phyloP scores from a whole-genome alignment of 2,329 filamentous ascomycete genomes.

The Exophiala sp. region DNA sequence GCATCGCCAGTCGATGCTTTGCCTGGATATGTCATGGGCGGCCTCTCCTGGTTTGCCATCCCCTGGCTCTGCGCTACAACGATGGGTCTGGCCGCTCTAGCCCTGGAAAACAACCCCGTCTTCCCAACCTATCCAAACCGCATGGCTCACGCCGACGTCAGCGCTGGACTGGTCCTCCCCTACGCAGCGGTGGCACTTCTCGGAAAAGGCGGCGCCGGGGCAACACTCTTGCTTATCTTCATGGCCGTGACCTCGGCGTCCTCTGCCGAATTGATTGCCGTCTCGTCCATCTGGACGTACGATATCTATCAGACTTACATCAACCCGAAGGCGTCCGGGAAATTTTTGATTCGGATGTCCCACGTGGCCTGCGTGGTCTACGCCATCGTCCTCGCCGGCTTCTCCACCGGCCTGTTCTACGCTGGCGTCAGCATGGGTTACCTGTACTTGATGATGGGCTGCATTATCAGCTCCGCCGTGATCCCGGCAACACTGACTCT shows the following conservation, averaged over 20 bases:
- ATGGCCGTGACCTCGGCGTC: constrained; percentile 85
- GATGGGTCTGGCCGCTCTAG: constrained; percentile 75
- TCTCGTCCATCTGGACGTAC: constrained; percentile 82
- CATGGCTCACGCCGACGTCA: constrained; percentile 68
- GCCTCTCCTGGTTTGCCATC: constrained; percentile 86
- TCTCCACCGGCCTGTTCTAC: constrained; percentile 69
- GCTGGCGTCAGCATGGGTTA: constrained; percentile 73
- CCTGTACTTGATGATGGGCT: constrained; percentile 83
- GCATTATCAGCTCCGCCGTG: constrained; percentile 79
- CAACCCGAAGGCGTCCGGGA: constrained; percentile 68
- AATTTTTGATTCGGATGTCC: constrained; percentile 70
- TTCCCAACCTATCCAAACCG: constrained; percentile 58
- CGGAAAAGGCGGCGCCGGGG: constrained; percentile 72
- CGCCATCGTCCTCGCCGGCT: constrained; percentile 68
- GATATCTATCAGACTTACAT: constrained; percentile 85
- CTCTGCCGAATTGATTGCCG: constrained; percentile 77
- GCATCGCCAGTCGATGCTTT: constrained; percentile 78
- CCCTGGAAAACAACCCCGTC: constrained; percentile 63
- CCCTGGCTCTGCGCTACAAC: constrained; percentile 86
- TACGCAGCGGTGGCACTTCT: constrained; percentile 79
- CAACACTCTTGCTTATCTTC: constrained; percentile 74
- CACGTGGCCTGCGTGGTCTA: constrained; percentile 69
- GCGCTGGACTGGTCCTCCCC: constrained; percentile 75
- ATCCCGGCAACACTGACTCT: constrained; percentile 75
- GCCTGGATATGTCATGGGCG: constrained; percentile 81